Evolutionary conservation across 2,329 filamentous ascomycete genomes (phyloP), one percentile per base, ranked within the genome.

Genomic region (Phialophora expanda): DNA sequence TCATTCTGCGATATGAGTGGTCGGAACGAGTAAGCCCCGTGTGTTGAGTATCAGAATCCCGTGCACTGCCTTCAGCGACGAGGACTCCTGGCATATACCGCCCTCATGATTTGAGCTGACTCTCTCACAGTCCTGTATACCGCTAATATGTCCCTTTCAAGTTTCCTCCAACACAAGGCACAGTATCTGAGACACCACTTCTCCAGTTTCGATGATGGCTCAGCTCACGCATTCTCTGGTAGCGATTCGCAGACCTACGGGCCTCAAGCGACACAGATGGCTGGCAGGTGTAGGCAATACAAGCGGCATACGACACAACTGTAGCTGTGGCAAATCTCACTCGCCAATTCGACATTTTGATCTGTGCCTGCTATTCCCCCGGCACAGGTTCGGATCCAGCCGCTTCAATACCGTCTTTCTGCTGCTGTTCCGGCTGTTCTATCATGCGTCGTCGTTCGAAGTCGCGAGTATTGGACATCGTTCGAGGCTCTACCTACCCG

Each of bases 401-500:
- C 62, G 65, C 22, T 70, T 69, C 54, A 70, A 66, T 24, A 65
- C 64, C 7, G 26, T 66, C 7, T 44, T 70, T n/a, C 30, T 70
- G 32, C 59, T 70, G 22, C 48, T 70, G 14, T 56, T 70, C 14
- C 61, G 69, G 30, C 30, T 70, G 17, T 70, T 70, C 34, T 70
- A 70, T 24, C 66, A 69, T 41, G 69, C 69, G 24, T 55, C 61
- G 4, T 61, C 69, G 1, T 69, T 67, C 56, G 64, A 69, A 20
- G 41, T 41, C 8, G 44, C 59, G 26, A 41, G 44, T 12, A 44
- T 17, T 8, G 44, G 53, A 26, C 44, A 56, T 30, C n/a, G 46
- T 14, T 34, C n/a, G 14, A 24, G 32, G 7, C 20, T 58, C 14
- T 55, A 44, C 20, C n/a, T 62, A 17, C 58, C 58, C 17, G 38